phyloP scores from a whole-genome alignment of 495 filamentous ascomycete genomes.

The Tuber aestivum region DNA sequence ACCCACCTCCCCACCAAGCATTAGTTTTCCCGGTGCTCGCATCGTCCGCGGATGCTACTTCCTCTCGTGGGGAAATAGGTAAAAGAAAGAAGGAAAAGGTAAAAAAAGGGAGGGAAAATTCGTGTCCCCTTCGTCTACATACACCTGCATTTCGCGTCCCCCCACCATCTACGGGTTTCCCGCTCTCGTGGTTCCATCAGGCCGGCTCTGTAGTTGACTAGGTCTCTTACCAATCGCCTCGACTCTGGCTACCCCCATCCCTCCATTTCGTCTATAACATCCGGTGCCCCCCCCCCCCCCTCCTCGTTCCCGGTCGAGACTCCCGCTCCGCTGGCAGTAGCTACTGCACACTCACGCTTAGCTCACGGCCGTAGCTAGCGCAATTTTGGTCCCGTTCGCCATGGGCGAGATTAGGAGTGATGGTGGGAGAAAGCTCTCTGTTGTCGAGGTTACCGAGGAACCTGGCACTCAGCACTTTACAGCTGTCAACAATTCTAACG shows the following conservation, averaged over 20 bases:
- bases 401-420: slow-evolving; percentile 36
- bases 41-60: not conserved
- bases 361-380: slow-evolving; percentile 16
- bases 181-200: not conserved
- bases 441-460: slow-evolving; percentile 26
- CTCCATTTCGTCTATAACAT: not conserved
- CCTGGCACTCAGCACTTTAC: slow-evolving; percentile 34
- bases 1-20: slow-evolving; percentile 9
- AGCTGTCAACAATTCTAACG: slow-evolving; percentile 33
- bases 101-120: too few species aligned
- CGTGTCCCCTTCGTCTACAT: not conserved
- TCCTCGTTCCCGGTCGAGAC: not conserved
- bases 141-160: not conserved
- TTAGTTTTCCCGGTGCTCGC: slow-evolving; percentile 2
- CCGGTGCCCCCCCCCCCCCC: not conserved
- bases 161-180: not conserved
- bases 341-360: slow-evolving; percentile 1
- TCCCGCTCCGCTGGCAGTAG: slow-evolving; percentile 12
- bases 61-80: not conserved
- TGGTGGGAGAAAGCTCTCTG: slow-evolving; percentile 21
- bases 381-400: slow-evolving; percentile 24
- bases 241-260: not conserved
- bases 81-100: too few species aligned
- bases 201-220: not conserved
- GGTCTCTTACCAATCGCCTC: not conserved